Conservation (phyloP, 2,329 filamentous ascomycete species). For the Alternaria incomplexa region DNA sequence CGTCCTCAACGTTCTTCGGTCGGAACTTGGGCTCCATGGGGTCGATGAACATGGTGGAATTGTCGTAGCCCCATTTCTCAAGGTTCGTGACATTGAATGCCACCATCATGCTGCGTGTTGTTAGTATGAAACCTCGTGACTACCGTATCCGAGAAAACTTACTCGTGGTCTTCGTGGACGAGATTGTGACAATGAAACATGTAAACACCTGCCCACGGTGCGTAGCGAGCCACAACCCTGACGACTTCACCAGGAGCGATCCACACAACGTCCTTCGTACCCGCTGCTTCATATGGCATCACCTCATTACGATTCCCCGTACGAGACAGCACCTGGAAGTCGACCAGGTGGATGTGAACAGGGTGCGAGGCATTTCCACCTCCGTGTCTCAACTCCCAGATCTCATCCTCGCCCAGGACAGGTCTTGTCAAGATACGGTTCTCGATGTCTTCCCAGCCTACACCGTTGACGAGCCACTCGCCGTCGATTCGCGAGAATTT, state of each 20-base stretch:
- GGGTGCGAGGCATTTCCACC: slow-evolving; percentile 61
- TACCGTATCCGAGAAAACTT: slow-evolving; percentile 3
- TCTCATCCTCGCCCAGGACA: slow-evolving; percentile 42
- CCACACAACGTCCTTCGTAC: slow-evolving; percentile 65
- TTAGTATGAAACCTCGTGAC: slow-evolving; percentile 4
- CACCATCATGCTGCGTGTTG: slow-evolving; percentile 46
- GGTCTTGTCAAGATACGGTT: slow-evolving; percentile 42
- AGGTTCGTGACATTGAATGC: slow-evolving; percentile 53
- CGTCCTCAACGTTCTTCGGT: slow-evolving; percentile 28
- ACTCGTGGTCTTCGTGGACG: slow-evolving; percentile 54
- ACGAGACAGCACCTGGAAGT: slow-evolving; percentile 61
- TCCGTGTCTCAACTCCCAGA: slow-evolving; percentile 53
- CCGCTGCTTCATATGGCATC: slow-evolving; percentile 60
- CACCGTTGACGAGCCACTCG: slow-evolving; percentile 44
- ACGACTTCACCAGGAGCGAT: slow-evolving; percentile 56
- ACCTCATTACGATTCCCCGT: slow-evolving; percentile 53
- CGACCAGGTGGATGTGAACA: slow-evolving; percentile 64
- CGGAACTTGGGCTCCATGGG: slow-evolving; percentile 38
- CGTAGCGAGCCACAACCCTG: slow-evolving; percentile 37
- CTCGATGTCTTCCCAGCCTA: slow-evolving; percentile 41
- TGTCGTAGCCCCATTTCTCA: slow-evolving; percentile 40
- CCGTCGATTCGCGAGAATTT: slow-evolving; percentile 37
- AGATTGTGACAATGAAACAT: slow-evolving; percentile 57
- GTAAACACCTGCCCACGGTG: slow-evolving; percentile 56
- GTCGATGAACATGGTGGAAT: slow-evolving; percentile 41